These are phyloP conservation scores for Xylaria sp. DNA, from an alignment of 2,329 filamentous ascomycete genomes.

Conservation along the genomic window DNA sequence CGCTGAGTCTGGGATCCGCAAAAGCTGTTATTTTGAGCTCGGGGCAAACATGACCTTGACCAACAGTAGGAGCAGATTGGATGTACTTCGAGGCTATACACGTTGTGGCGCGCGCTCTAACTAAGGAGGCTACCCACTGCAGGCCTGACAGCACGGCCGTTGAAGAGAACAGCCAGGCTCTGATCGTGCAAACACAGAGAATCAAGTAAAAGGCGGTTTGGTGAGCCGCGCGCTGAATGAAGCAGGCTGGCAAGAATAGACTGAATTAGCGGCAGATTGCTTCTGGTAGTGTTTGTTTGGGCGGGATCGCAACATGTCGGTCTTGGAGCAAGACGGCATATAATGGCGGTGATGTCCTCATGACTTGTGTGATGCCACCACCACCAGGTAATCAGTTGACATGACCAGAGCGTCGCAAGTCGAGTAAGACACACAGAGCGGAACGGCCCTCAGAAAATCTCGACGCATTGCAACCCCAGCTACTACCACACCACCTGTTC, in stretches of 20 bases:
- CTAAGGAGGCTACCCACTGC: slow-evolving; percentile 20
- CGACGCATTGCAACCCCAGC: slow-evolving; percentile 29
- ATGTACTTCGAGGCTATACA: slow-evolving; percentile 7
- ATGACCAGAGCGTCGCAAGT: slow-evolving; percentile 20
- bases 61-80: slow-evolving; percentile 17
- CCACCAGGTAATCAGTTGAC: slow-evolving; percentile 17
- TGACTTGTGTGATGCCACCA: slow-evolving; percentile 14
- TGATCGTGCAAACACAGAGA: slow-evolving; percentile 27
- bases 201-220: slow-evolving; percentile 34
- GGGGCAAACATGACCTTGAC: slow-evolving; percentile 6
- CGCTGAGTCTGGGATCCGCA: slow-evolving; percentile 10
- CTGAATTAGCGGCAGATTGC: neutral
- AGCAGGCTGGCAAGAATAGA: slow-evolving; percentile 27
- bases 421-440: slow-evolving; percentile 35
- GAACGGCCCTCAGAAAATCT: slow-evolving; percentile 34
- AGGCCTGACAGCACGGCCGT: slow-evolving; percentile 8
- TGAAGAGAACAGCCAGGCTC: slow-evolving; percentile 28
- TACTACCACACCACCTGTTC: neutral
- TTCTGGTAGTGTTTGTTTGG: neutral
- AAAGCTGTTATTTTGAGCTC: neutral
- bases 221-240: slow-evolving; percentile 43
- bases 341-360: slow-evolving; percentile 24
- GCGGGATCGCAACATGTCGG: neutral
- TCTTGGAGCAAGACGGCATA: slow-evolving; percentile 21
- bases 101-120: slow-evolving; percentile 30